Evolutionary conservation across 257 asterid genomes (phyloP), one percentile per base, ranked within the genome.

Genomic region (Solanum tarijense): DNA sequence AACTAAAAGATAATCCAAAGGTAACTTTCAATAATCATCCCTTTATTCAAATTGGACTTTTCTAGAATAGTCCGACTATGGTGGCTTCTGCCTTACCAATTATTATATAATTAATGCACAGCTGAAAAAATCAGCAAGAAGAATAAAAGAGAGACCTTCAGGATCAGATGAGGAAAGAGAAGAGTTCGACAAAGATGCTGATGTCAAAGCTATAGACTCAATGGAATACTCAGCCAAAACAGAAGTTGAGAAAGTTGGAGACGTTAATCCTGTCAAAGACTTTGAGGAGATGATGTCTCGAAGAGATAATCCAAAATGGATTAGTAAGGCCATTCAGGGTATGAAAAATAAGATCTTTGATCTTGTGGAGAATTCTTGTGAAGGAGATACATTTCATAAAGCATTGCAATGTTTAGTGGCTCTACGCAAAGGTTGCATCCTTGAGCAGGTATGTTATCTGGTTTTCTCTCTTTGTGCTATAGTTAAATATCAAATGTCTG

Each of bases 1-100:
- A 96, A 88, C 90, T 97, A 88, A 97, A 96, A 91, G 96, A 96
- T 89, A 95, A 97, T 90, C 99, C 99, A 9, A 96, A 95, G 99
- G 99, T 97, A 73, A 83, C 82, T 62, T 88, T 35, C 69, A 68
- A 35, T 32, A 7, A 25, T 74, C n/a, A 25, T 6, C 85, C 83
- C 69, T 82, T 82, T 48, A 82, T 82, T 82, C 86, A 82, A 48
- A 48, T 48, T 71, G 36, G 7, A 75, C 83, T 20, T 29, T 6
- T 35, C 48, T 71, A 32, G 25, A 71, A 43, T 71, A 68, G 71
- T 38, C 43, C 36, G 6, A 20, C 10, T 8, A 9, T 66, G 25
- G 79, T 66, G 20, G 29, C 34, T 66, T 62, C 18, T 66, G 32
- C 20, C 25, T 52, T 39, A 27, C 86, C 74, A 52, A 84, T 46